These are phyloP conservation scores for Thraustotheca clavata DNA, from an alignment of 352 stramenopile genomes.

Conservation along the genomic window DNA sequence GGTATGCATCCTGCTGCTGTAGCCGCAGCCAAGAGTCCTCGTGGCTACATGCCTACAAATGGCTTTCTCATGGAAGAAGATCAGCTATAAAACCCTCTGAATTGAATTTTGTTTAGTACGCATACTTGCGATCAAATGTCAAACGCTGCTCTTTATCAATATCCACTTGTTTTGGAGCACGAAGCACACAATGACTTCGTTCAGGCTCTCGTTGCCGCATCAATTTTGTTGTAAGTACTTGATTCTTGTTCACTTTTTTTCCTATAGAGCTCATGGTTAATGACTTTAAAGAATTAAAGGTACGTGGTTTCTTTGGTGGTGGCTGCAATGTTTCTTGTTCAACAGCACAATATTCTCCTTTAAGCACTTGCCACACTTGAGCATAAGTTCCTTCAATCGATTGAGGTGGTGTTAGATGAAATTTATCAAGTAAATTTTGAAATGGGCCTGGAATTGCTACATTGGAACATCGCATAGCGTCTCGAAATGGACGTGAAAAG, in stretches of 20 bases:
- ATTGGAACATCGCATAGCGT: constrained; percentile 42
- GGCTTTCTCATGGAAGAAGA: constrained; percentile 80
- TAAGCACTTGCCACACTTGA: constrained; percentile 15
- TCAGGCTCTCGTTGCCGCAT: not conserved
- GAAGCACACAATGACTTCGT: not conserved
- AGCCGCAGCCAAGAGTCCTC: constrained; percentile 71
- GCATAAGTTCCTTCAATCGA: not conserved
- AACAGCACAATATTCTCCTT: no score
- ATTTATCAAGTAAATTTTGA: constrained; percentile 26
- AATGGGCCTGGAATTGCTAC: constrained; percentile 36
- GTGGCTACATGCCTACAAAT: constrained; percentile 76
- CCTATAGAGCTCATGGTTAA: not conserved
- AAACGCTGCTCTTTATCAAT: constrained; percentile 3
- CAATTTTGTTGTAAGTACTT: constrained; percentile 1
- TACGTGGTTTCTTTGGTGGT: not conserved
- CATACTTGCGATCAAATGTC: constrained; percentile 8
- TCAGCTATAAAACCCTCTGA: constrained; percentile 18
- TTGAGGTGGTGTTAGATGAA: constrained; percentile 25
- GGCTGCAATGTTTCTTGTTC: not conserved
- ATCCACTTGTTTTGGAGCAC: not conserved
- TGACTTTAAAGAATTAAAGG: not conserved
- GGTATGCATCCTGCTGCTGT: constrained; percentile 55
- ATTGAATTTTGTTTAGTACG: not conserved
- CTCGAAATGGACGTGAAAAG: constrained; percentile 42
- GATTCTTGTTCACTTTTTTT: constrained; percentile 3